These are phyloP conservation scores for Fusarium sp. DNA, from an alignment of 2,329 filamentous ascomycete genomes.

Conservation along the genomic window DNA sequence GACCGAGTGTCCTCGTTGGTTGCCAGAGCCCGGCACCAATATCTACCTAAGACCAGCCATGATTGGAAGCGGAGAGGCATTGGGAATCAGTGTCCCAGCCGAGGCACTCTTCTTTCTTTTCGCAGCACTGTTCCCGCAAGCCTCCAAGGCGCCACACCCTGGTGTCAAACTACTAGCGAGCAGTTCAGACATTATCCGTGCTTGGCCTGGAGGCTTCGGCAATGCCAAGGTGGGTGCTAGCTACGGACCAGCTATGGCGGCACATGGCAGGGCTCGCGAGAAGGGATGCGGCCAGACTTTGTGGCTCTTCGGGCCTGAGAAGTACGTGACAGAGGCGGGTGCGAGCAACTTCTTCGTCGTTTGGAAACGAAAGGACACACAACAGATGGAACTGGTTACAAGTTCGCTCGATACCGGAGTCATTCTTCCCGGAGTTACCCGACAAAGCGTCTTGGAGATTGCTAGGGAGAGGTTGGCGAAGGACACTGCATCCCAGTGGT, in stretches of 20 bases:
- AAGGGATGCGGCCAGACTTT: not conserved
- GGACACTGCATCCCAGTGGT: not conserved
- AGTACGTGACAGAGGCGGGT: not conserved
- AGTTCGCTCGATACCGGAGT: not conserved
- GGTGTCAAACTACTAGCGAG: not conserved
- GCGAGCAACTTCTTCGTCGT: not conserved
- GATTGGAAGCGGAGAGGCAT: not conserved
- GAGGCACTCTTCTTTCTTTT: not conserved
- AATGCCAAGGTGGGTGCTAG: not conserved
- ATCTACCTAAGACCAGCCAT: not conserved
- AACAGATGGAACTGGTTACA: not conserved
- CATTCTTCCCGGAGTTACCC: not conserved
- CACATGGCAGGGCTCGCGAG: not conserved
- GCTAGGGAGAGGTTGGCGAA: not conserved
- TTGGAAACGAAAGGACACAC: not conserved
- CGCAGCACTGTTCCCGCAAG: not conserved
- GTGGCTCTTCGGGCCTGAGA: not conserved
- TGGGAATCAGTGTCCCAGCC: not conserved
- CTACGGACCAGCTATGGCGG: not conserved
- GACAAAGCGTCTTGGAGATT: not conserved
- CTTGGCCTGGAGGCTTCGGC: not conserved
- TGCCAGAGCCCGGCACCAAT: not conserved
- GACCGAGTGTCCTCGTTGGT: not conserved
- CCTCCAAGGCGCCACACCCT: not conserved
- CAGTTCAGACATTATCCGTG: not conserved